Percentiles rank a stretch among this genome's conserved stretches.
Evolutionary conservation across 164 flowering plant genomes (phyloP).

Genomic region (Vitis labrusca): DNA sequence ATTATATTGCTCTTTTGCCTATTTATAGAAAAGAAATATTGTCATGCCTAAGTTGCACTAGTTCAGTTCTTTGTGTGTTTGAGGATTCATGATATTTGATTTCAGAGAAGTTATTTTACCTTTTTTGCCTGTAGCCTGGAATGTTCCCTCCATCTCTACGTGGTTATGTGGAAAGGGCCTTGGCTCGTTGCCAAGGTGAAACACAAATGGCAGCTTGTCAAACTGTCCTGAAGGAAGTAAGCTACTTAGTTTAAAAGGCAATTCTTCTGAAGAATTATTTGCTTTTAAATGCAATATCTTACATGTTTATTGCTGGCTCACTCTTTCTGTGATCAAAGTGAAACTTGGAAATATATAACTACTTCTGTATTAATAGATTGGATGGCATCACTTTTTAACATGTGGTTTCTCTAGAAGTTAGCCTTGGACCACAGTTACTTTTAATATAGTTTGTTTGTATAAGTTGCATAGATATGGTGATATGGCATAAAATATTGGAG

Average conservation of each 20-base stretch:
- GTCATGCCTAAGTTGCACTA: not conserved
- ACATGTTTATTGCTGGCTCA: not conserved
- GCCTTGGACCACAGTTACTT: too few relatives aligned
- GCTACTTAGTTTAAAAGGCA: not conserved
- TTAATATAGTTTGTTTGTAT: too few relatives aligned
- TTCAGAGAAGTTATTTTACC: conserved; percentile 1
- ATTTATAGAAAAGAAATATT: too few relatives aligned
- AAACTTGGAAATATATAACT: too few relatives aligned
- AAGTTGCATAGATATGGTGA: too few relatives aligned
- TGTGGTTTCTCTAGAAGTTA: too few relatives aligned
- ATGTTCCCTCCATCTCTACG: conserved; percentile 73
- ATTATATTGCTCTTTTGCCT: too few relatives aligned
- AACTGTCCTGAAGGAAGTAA: conserved; percentile 83
- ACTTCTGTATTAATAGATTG: too few relatives aligned
- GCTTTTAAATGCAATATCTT: not conserved
- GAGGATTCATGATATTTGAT: conserved; percentile 1
- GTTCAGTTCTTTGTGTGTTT: not conserved
- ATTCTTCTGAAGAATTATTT: not conserved
- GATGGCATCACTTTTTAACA: too few relatives aligned
- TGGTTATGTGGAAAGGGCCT: conserved; percentile 91
- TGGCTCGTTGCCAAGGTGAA: conserved; percentile 89
- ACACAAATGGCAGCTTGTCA: conserved; percentile 67
- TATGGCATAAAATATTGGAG: too few relatives aligned
- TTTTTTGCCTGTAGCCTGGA: conserved; percentile 52
- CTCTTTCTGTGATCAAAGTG: too few relatives aligned